Base-by-base conservation (phyloP, 345 rosid species). In the Rhizophora mangle region DNA sequence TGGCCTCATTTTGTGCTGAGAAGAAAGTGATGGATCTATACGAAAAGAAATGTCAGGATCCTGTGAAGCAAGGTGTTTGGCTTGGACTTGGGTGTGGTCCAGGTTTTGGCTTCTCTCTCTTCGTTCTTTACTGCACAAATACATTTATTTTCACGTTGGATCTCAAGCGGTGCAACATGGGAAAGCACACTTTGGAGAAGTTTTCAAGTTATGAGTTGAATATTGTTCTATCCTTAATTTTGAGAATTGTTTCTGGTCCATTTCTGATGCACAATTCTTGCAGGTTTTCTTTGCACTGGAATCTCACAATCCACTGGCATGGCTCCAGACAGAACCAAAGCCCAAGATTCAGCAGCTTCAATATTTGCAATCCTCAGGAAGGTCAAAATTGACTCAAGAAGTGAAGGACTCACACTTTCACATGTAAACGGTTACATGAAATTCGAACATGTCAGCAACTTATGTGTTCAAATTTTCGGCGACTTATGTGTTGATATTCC, bases 281-380 rank as follows among this genome's bases (percentile, higher is more conserved):
- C 72, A 76, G 80, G 76, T 76, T 57, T 88, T 90, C 84, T 89
- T 90, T 65, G 96, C 98, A 46, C 61, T 90, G 94, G 94, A 47
- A 75, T 93, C 46, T 90, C 98, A 20, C 91, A 93, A 72, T 78
- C 93, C 9, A 85, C 84, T 69, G 90, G 87, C 13, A 8, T 87
- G 79, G 89, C 90, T 67, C 88, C 96, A 37, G 96, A 90, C 77
- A 65, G 80, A 39, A 78, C 54, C 78, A 93, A 90, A 73, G 98
- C 98, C 7, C 84, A n/a, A n/a, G n/a, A n/a, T n/a, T n/a, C n/a
- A n/a, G n/a, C n/a, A 27, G 92, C 93, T 29, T 93, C 98, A 0
- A 87, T 93, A 74, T 86, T 86, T 32, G 75, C 80, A 43, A 93
- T 93, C 70, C 82, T 90, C 54, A 81, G 91, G 59, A 89, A 84